Evolutionary conservation across 2,329 filamentous ascomycete species (phyloP).

Genomic region (Pochonia chlamydosporia): DNA sequence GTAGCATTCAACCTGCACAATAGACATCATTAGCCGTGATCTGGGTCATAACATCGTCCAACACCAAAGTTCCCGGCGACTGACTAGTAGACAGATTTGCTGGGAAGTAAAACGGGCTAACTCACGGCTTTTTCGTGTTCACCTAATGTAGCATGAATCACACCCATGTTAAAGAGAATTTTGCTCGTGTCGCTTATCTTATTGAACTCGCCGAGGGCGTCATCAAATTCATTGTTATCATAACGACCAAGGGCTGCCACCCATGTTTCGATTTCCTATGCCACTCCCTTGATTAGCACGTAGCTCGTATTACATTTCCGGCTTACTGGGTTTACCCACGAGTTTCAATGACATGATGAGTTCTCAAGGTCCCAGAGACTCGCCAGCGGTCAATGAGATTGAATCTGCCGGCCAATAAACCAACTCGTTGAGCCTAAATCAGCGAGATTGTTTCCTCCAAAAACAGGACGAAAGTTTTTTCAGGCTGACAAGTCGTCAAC

Average conservation of each 20-base stretch:
- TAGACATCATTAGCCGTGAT: not conserved
- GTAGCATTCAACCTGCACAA: slow-evolving; percentile 78
- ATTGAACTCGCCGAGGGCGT: slow-evolving; percentile 76
- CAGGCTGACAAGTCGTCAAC: too few relatives aligned
- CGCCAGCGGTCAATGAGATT: slow-evolving; percentile 4
- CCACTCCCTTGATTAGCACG: not conserved
- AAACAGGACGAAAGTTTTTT: too few relatives aligned
- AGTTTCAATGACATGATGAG: slow-evolving; percentile 53
- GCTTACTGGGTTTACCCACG: slow-evolving; percentile 30
- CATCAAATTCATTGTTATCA: slow-evolving; percentile 96
- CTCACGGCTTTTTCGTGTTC: slow-evolving; percentile 93
- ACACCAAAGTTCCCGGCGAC: too few relatives aligned
- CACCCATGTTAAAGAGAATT: slow-evolving; percentile 96
- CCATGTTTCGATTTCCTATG: slow-evolving; percentile 97
- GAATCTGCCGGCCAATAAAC: not conserved
- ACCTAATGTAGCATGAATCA: slow-evolving; percentile 93
- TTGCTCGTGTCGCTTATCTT: slow-evolving; percentile 92
- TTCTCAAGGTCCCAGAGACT: not conserved
- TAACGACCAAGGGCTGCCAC: slow-evolving; percentile 85
- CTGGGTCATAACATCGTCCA: not conserved
- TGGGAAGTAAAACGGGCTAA: slow-evolving; percentile 15
- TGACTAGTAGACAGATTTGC: not conserved
- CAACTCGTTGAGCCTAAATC: not conserved
- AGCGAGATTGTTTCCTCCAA: not conserved
- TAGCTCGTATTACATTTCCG: not conserved